Conservation (phyloP, 202 grass and related monocot species). For the Digitaria exilis region DNA sequence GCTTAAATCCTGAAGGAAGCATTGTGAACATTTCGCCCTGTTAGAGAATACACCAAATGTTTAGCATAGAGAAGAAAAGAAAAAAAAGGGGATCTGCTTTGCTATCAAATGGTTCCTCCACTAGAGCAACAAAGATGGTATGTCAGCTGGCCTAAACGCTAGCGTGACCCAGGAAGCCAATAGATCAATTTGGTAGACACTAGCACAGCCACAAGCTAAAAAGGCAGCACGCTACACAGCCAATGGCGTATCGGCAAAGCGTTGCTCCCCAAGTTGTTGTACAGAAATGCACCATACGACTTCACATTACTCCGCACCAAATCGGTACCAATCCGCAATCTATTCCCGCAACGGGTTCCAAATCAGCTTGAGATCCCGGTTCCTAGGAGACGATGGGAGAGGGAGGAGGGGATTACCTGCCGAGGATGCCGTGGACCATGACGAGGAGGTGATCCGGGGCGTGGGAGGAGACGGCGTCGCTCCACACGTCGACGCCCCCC, state of each 20-base stretch:
- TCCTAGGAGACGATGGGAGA: background rate
- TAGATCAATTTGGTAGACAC: background rate
- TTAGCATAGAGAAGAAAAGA: background rate
- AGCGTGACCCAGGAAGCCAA: no score
- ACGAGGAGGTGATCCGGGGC: slow-evolving; percentile 68
- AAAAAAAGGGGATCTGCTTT: background rate
- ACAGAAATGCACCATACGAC: background rate
- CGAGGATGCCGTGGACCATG: slow-evolving; percentile 84
- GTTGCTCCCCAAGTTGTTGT: background rate
- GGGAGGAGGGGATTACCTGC: slow-evolving; percentile 51
- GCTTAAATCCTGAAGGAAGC: background rate
- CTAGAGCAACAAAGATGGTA: background rate
- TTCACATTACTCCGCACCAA: background rate
- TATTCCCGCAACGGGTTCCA: background rate
- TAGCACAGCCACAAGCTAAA: background rate
- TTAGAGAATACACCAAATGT: background rate
- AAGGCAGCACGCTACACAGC: background rate
- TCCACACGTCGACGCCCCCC: slow-evolving; percentile 63
- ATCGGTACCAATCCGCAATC: background rate
- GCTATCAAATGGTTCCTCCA: background rate
- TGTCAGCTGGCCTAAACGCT: background rate
- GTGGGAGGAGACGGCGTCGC: slow-evolving; percentile 52
- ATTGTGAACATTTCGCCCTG: background rate
- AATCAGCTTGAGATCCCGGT: background rate
- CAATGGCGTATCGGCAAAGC: background rate